A percentile compares a stretch with the other conserved stretches of the same genome.
Evolutionary conservation across 2,329 filamentous ascomycete species (phyloP).

Genomic region (Orbilia brochopaga): DNA sequence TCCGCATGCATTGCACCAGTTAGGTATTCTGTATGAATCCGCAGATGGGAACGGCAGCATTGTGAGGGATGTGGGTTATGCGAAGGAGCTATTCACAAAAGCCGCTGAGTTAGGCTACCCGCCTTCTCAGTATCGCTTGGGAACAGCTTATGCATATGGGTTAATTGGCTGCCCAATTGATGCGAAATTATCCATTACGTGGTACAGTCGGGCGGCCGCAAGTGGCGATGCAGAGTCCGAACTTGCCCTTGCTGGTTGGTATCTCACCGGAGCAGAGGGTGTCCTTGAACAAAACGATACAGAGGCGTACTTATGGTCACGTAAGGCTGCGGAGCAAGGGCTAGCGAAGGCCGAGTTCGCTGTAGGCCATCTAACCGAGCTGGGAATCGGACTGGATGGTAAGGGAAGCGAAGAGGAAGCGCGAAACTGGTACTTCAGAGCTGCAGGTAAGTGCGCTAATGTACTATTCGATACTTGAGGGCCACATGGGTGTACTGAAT

Average conservation of each 20-base stretch:
- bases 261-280: constrained; percentile 85
- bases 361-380: constrained; percentile 96
- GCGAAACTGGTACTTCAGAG: constrained; percentile 97
- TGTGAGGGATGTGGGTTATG: constrained; percentile 80
- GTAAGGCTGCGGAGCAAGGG: constrained; percentile 87
- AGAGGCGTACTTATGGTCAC: constrained; percentile 95
- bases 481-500: constrained; percentile 15
- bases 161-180: constrained; percentile 82
- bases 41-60: constrained; percentile 67
- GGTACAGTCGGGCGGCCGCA: constrained; percentile 88
- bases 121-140: constrained; percentile 88
- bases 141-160: constrained; percentile 88
- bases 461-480: not conserved
- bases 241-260: constrained; percentile 85
- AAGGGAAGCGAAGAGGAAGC: constrained; percentile 85
- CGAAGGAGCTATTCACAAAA: constrained; percentile 79
- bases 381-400: constrained; percentile 80
- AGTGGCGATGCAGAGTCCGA: constrained; percentile 96
- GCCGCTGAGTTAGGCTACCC: constrained; percentile 91
- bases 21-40: constrained; percentile 71
- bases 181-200: constrained; percentile 81
- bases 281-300: constrained; percentile 91
- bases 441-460: constrained; percentile 76
- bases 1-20: constrained; percentile 91
- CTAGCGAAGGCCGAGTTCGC: constrained; percentile 95